Evolutionary conservation across 164 flowering plant species (phyloP).

Genomic region (Tetracentron sinense): DNA sequence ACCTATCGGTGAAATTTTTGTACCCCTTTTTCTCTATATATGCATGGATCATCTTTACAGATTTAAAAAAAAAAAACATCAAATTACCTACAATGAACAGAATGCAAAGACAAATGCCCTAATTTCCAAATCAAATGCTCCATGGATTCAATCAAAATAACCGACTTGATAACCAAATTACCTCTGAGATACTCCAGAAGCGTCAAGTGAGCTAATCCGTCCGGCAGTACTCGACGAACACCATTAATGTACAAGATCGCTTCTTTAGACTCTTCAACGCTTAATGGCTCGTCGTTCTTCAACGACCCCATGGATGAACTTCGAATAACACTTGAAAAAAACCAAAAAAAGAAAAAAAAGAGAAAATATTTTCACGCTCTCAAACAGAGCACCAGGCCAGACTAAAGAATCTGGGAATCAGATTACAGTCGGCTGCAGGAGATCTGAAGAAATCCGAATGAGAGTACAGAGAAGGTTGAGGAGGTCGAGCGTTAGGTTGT

Average conservation of each 20-base stretch:
- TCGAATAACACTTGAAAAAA: neutral
- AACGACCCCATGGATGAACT: conserved; percentile 46
- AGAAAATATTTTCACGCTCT: too few species aligned
- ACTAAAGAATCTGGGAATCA: too few species aligned
- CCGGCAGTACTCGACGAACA: conserved; percentile 62
- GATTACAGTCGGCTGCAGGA: too few species aligned
- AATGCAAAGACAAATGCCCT: neutral
- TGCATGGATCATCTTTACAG: too few species aligned
- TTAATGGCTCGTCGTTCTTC: conserved; percentile 43
- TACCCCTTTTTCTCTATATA: too few species aligned
- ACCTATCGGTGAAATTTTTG: too few species aligned
- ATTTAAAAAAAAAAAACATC: too few species aligned
- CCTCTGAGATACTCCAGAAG: conserved; percentile 95
- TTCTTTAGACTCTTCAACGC: conserved; percentile 36
- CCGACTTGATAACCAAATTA: conserved; percentile 11
- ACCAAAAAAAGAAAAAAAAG: too few species aligned
- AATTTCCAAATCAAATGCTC: neutral
- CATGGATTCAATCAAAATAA: neutral
- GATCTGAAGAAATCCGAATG: too few species aligned
- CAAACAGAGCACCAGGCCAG: too few species aligned
- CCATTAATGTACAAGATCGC: conserved; percentile 81
- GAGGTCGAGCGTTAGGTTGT: too few species aligned
- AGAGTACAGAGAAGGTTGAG: too few species aligned
- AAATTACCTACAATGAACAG: neutral
- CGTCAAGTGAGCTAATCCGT: conserved; percentile 89